Conservation (phyloP, 257 asterid species). For the Lithospermum erythrorhizon region DNA sequence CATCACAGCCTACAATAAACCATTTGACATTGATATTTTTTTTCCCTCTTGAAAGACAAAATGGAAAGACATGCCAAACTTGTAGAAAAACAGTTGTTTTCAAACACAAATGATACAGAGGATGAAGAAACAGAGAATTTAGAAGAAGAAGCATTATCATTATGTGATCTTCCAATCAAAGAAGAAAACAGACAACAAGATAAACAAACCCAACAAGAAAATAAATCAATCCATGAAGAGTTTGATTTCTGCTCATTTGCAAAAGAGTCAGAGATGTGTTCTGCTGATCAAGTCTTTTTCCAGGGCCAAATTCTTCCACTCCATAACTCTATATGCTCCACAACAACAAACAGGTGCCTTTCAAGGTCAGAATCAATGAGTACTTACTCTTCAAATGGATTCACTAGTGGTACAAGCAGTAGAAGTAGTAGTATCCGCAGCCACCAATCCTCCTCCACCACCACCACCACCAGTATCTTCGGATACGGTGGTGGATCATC, state of each 20-base stretch:
- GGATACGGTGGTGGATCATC: not conserved
- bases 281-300: conserved; percentile 75
- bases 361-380: conserved; percentile 56
- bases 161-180: conserved; percentile 64
- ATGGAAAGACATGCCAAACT: not conserved
- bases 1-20: not conserved
- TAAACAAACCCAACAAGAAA: not conserved
- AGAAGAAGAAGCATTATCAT: conserved; percentile 60
- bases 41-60: not conserved
- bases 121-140: conserved; percentile 7
- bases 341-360: conserved; percentile 3
- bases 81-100: no score
- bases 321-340: conserved; percentile 44
- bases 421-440: conserved; percentile 52
- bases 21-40: not conserved
- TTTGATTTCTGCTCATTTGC: conserved; percentile 48
- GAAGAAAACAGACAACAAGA: conserved; percentile 6
- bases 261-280: conserved; percentile 56
- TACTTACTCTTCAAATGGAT: conserved; percentile 21
- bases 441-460: conserved; percentile 49
- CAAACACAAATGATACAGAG: not conserved
- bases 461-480: conserved; percentile 22
- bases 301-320: conserved; percentile 69
- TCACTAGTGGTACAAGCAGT: conserved; percentile 42
- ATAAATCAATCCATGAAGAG: conserved; percentile 27